Evolutionary conservation across 441 rosid species (phyloP).

Genomic region (Populus hybrid): DNA sequence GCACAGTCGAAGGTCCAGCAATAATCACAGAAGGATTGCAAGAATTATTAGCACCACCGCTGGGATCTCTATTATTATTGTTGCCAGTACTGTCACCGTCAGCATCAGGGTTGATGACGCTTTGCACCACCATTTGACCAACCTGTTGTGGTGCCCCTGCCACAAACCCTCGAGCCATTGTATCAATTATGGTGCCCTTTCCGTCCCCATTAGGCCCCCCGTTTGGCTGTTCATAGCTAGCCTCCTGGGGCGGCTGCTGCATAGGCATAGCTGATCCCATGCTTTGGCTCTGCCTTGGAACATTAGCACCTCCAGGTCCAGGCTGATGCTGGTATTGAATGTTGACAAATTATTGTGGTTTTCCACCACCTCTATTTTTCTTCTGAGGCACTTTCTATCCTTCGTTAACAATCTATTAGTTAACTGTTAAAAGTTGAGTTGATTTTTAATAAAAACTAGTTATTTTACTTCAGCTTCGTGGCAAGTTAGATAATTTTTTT

Average conservation of each 20-base stretch:
- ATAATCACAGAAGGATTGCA: not conserved
- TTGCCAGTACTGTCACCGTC: not conserved
- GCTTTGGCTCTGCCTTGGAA: constrained; percentile 12
- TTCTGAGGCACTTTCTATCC: too few relatives aligned
- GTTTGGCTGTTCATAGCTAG: not conserved
- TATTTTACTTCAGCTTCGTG: accelerated
- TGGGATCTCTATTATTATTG: not conserved
- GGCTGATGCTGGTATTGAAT: constrained; percentile 27
- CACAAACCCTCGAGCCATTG: constrained; percentile 15
- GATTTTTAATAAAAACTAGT: too few relatives aligned
- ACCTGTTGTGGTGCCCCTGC: constrained; percentile 20
- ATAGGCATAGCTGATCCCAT: too few relatives aligned
- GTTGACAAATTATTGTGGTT: constrained; percentile 28
- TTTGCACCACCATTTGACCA: constrained; percentile 28
- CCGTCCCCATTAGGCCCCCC: not conserved
- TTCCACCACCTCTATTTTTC: too few relatives aligned
- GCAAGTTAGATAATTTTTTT: too few relatives aligned
- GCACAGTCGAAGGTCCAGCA: constrained; percentile 12
- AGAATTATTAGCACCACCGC: too few relatives aligned
- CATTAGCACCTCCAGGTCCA: not conserved
- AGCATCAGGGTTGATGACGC: not conserved
- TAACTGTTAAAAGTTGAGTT: too few relatives aligned
- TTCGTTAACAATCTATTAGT: too few relatives aligned
- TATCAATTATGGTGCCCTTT: constrained; percentile 4
- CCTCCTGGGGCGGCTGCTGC: not conserved